Evolutionary conservation across 257 asterid genomes (phyloP).

Genomic region (Nicotiana otophora): DNA sequence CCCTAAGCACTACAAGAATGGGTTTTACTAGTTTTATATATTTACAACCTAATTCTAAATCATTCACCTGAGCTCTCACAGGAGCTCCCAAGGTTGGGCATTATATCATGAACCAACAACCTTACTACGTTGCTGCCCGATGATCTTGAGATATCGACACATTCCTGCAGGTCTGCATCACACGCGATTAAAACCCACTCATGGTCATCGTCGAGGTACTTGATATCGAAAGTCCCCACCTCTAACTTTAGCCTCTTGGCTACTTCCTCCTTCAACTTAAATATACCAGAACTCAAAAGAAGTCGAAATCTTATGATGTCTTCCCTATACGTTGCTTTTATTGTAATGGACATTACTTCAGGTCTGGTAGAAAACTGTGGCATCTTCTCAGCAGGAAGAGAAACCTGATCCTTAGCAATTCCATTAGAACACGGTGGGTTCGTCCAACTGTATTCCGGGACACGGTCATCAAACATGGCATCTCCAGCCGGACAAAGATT

Average conservation of each 20-base stretch:
- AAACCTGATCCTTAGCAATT: slow-evolving; percentile 29
- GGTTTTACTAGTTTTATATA: slow-evolving; percentile 24
- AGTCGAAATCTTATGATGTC: slow-evolving; percentile 79
- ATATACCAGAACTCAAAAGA: slow-evolving; percentile 37
- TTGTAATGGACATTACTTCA: slow-evolving; percentile 51
- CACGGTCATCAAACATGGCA: slow-evolving; percentile 39
- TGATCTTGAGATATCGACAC: slow-evolving; percentile 47
- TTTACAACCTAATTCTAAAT: slow-evolving; percentile 29
- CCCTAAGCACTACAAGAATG: slow-evolving; percentile 40
- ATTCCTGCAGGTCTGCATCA: slow-evolving; percentile 69
- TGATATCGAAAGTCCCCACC: slow-evolving; percentile 69
- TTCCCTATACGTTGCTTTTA: slow-evolving; percentile 71
- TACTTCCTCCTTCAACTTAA: slow-evolving; percentile 65
- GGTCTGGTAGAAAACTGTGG: slow-evolving; percentile 36
- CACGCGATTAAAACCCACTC: slow-evolving; percentile 84
- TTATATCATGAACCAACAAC: slow-evolving; percentile 61
- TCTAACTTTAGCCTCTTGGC: slow-evolving; percentile 74
- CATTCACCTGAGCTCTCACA: slow-evolving; percentile 80
- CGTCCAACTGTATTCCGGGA: slow-evolving; percentile 52
- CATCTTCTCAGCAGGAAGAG: slow-evolving; percentile 30
- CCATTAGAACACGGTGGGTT: slow-evolving; percentile 27
- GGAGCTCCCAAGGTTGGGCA: slow-evolving; percentile 69
- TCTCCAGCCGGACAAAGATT: slow-evolving; percentile 53
- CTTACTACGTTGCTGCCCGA: slow-evolving; percentile 55
- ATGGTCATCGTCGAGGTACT: slow-evolving; percentile 77